Base-by-base conservation (phyloP, 2,329 filamentous ascomycete genomes). In the Exophiala aquamarina region DNA sequence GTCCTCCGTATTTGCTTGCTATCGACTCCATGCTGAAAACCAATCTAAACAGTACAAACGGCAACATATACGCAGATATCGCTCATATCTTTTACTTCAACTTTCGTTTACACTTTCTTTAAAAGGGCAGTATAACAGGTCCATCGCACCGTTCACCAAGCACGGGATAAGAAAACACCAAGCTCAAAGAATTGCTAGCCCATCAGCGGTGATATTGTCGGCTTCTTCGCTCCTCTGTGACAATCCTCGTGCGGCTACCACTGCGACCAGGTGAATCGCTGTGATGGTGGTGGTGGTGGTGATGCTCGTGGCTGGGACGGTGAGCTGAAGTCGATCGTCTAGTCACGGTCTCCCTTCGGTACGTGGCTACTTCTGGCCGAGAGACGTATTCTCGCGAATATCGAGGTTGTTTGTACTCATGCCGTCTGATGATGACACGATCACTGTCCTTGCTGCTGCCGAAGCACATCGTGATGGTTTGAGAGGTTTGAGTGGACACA, bases 401-500 rank as follows among this genome's bases (percentile, higher is more conserved):
- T 34, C 52, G 41, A 48, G 54, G 41, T 37, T 43, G 37, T 19
- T 43, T 14, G 26, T 38, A 39, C 44, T 51, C 17, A 44, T 55
- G 46, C 39, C 43, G 29, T 31, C 52, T 32, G 28, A 57, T 55
- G 29, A 57, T 37, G 26, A 55, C 52, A 8, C 38, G 38, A 21
- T 40, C 44, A 6, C 55, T 49, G 35, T 54, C 49, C 11, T 43
- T 23, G 28, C 39, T 29, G 36, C 44, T 44, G 17, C 54, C 55
- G 34, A 57, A 57, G 32, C 55, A 57, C 55, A 57, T 57, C 7
- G 47, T 45, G 34, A 28, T n/a, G n/a, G n/a, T n/a, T n/a, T n/a
- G n/a, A n/a, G n/a, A n/a, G n/a, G n/a, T n/a, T n/a, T n/a, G n/a
- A n/a, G n/a, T n/a, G n/a, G n/a, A n/a, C n/a, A n/a, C n/a, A n/a